Percentiles rank a stretch among this genome's conserved stretches.
These are phyloP conservation scores for Melastoma malabathricum DNA, from an alignment of 345 rosid genomes.

Conservation along the genomic window DNA sequence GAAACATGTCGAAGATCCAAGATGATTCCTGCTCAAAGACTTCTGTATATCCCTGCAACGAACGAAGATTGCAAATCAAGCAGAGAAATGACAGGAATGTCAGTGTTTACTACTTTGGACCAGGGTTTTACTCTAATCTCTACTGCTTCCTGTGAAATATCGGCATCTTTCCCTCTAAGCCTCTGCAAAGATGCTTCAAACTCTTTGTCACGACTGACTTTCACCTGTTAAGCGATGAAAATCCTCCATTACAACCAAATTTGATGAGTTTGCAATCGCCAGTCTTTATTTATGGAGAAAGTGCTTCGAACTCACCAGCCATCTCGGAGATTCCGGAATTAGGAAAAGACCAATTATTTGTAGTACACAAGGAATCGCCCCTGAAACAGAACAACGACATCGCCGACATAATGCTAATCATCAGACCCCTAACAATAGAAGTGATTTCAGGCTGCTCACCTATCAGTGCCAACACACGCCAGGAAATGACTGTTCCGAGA, in stretches of 20 bases:
- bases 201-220: constrained; percentile 24
- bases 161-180: constrained; percentile 30
- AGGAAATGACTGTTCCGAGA: constrained; percentile 15
- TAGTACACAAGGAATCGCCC: constrained; percentile 8
- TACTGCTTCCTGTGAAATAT: constrained; percentile 34
- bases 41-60: constrained; percentile 27
- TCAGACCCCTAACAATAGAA: too few relatives aligned
- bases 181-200: constrained; percentile 25
- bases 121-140: constrained; percentile 33
- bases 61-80: too few relatives aligned
- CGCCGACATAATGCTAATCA: too few relatives aligned
- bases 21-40: constrained; percentile 16
- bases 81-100: too few relatives aligned
- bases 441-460: constrained; percentile 5
- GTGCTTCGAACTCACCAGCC: constrained; percentile 15
- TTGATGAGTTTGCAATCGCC: too few relatives aligned
- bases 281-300: neutral
- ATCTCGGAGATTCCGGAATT: constrained; percentile 27
- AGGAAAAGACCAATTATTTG: constrained; percentile 16
- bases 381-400: constrained; percentile 3
- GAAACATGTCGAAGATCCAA: constrained; percentile 34
- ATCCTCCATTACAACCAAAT: too few relatives aligned
- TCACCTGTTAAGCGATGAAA: constrained; percentile 13
- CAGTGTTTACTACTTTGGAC: too few relatives aligned
- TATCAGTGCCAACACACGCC: constrained; percentile 21